Percentiles rank a stretch among this genome's conserved stretches.
phyloP scores from a whole-genome alignment of 2,329 filamentous ascomycete species.

The Chrysoporthe deuterocubensis region DNA sequence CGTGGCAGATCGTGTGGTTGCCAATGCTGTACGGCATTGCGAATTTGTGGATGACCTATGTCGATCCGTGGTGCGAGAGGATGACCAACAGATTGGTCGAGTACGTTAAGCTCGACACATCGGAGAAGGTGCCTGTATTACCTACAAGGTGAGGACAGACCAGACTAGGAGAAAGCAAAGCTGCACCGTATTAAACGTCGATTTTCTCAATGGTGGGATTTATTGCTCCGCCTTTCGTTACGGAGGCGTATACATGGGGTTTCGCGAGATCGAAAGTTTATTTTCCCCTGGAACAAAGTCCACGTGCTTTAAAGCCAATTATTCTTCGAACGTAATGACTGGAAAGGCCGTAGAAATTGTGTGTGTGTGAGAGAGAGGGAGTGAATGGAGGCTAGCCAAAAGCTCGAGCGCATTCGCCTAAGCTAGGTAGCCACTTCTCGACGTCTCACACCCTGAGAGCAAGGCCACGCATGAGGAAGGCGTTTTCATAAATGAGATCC shows the following conservation, averaged over 20 bases:
- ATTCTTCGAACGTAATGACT: neutral
- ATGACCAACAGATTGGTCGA: constrained; percentile 45
- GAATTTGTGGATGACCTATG: constrained; percentile 55
- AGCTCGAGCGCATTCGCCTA: too few relatives aligned
- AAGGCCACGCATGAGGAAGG: neutral
- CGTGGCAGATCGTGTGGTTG: constrained; percentile 50
- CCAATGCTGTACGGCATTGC: constrained; percentile 51
- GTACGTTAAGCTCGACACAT: constrained; percentile 29
- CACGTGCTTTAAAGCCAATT: neutral
- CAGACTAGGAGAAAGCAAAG: neutral
- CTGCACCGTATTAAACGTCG: neutral
- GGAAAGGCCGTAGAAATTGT: neutral
- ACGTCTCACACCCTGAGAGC: too few relatives aligned
- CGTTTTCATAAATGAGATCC: neutral
- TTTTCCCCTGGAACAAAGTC: neutral
- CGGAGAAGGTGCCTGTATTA: constrained; percentile 30
- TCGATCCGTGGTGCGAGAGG: constrained; percentile 56
- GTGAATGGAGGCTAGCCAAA: too few relatives aligned
- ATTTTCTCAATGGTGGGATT: neutral
- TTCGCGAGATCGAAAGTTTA: neutral
- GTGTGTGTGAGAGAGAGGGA: too few relatives aligned
- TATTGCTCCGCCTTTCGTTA: neutral
- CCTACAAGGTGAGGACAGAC: constrained; percentile 5
- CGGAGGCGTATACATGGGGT: neutral
- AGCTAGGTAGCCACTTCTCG: too few relatives aligned